Conservation (phyloP, 768 basidiomycete genomes). For the Cytidiella melzeri region DNA sequence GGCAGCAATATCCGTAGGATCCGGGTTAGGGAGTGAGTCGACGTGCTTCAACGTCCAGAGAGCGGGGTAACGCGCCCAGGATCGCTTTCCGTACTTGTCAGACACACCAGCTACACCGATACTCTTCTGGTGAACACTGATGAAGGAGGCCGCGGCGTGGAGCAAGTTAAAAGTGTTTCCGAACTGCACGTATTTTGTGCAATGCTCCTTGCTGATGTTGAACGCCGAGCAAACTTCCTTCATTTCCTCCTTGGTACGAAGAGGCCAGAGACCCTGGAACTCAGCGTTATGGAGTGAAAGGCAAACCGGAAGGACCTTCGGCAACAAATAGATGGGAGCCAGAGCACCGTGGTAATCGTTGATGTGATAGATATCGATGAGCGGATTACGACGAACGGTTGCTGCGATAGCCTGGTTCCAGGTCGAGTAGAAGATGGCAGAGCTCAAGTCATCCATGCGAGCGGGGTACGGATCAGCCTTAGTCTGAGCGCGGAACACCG, state of each 20-base stretch:
- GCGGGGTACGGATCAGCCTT: slow-evolving; percentile 94
- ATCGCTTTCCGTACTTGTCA: slow-evolving; percentile 96
- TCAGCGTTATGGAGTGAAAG: slow-evolving; percentile 95
- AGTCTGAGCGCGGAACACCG: slow-evolving; percentile 94
- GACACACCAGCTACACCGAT: slow-evolving; percentile 95
- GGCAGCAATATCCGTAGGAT: slow-evolving; percentile 91
- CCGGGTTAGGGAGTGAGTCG: slow-evolving; percentile 92
- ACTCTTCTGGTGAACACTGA: slow-evolving; percentile 89
- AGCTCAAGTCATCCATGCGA: slow-evolving; percentile 95
- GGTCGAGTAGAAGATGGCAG: slow-evolving; percentile 96
- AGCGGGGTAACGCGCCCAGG: slow-evolving; percentile 94
- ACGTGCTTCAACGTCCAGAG: slow-evolving; percentile 95
- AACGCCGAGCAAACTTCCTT: slow-evolving; percentile 97
- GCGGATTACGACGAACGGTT: slow-evolving; percentile 79
- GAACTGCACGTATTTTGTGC: slow-evolving; percentile 96
- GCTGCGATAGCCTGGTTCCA: slow-evolving; percentile 98
- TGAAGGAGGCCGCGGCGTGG: slow-evolving; percentile 89
- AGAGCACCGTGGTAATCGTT: slow-evolving; percentile 95
- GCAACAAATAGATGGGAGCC: slow-evolving; percentile 85
- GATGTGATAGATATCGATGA: slow-evolving; percentile 90
- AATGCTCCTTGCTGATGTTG: slow-evolving; percentile 94
- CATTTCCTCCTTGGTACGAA: slow-evolving; percentile 97
- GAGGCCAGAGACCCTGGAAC: slow-evolving; percentile 95
- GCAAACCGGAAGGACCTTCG: slow-evolving; percentile 85
- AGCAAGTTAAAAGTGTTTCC: slow-evolving; percentile 96